Percentiles rank a stretch among this genome's conserved stretches.
Evolutionary conservation across 768 basidiomycete genomes (phyloP).

Genomic region (Tephrocybe sp.): DNA sequence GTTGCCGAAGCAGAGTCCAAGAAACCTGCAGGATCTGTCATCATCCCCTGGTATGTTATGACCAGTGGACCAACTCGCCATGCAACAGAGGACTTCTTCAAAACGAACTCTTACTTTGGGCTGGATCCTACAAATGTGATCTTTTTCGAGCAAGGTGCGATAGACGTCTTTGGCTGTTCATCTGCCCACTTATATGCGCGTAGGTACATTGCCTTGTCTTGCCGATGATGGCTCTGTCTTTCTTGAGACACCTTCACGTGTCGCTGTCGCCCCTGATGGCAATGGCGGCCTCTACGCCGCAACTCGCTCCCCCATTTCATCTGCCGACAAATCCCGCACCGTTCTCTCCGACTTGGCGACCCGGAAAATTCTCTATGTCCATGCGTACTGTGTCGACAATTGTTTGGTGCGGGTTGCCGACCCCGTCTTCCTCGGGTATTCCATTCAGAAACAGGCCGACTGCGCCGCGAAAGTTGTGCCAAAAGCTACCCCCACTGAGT

Average conservation of each 20-base stretch:
- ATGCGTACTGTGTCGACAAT: conserved; percentile 98
- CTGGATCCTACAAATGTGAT: conserved; percentile 76
- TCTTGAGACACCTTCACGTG: conserved; percentile 69
- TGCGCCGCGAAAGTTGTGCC: conserved; percentile 97
- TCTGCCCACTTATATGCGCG: conserved; percentile 1
- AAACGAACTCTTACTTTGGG: conserved; percentile 75
- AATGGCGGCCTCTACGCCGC: conserved; percentile 98
- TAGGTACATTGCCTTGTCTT: conserved; percentile 94
- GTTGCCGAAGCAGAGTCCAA: conserved; percentile 59
- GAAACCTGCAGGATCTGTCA: conserved; percentile 57
- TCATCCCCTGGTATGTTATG: conserved; percentile 98
- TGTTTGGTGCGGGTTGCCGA: conserved; percentile 97
- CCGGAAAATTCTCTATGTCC: conserved; percentile 83
- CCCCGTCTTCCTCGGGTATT: conserved; percentile 94
- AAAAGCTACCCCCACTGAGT: conserved; percentile 81
- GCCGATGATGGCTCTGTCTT: conserved; percentile 92
- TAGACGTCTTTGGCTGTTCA: conserved; percentile 9
- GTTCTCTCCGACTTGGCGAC: conserved; percentile 80
- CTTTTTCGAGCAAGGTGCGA: conserved; percentile 93
- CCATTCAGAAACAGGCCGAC: conserved; percentile 83
- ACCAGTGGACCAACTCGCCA: conserved; percentile 92
- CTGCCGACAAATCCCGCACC: conserved; percentile 55
- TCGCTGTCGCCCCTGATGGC: conserved; percentile 97
- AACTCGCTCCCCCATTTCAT: conserved; percentile 71
- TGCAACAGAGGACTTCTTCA: conserved; percentile 86